Percentiles rank a stretch among this genome's conserved stretches.
phyloP scores from a whole-genome alignment of 257 asterid genomes.

The Scutellaria barbata region DNA sequence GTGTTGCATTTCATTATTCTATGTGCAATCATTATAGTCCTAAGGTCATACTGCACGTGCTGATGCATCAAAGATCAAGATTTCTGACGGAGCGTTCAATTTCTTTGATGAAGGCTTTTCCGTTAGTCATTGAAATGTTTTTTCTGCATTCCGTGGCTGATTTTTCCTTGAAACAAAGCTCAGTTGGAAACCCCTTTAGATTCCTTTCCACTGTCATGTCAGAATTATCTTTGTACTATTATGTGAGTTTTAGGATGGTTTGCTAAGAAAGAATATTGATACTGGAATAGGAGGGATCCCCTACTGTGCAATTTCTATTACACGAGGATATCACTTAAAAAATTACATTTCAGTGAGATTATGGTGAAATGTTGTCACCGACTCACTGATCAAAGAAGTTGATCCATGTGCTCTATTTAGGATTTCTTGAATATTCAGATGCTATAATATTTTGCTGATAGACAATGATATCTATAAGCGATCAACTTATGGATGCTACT shows the following conservation, averaged over 20 bases:
- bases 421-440: not conserved
- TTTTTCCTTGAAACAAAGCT: not conserved
- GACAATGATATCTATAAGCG: not conserved
- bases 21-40: not conserved
- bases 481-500: not conserved
- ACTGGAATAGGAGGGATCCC: not conserved
- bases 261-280: not conserved
- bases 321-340: not conserved
- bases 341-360: not conserved
- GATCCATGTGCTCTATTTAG: not conserved
- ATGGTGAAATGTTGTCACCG: not conserved
- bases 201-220: not conserved
- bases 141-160: constrained; percentile 3
- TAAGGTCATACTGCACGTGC: constrained; percentile 1
- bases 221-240: not conserved
- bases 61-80: not conserved
- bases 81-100: not conserved
- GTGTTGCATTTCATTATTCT: too few species aligned
- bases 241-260: not conserved
- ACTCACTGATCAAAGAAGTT: not conserved
- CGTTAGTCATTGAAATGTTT: constrained; percentile 5
- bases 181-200: not conserved
- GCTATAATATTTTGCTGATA: not conserved
- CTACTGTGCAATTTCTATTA: not conserved
- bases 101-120: not conserved